Percentiles rank a stretch among this genome's conserved stretches.
Evolutionary conservation across 441 rosid species (phyloP).

Genomic region (Bruguiera hainesii): DNA sequence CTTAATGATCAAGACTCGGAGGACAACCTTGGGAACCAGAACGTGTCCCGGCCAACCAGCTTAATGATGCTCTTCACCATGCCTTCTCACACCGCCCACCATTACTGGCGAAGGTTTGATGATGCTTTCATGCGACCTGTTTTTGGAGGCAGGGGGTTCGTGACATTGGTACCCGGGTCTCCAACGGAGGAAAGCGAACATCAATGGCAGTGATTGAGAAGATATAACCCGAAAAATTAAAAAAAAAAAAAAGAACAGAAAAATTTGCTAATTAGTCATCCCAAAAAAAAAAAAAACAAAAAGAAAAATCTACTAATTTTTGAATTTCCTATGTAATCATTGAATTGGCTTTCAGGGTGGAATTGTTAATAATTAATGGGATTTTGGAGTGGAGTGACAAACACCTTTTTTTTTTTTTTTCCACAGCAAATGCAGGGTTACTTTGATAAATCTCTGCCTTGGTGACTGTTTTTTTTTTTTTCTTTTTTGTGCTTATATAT

Average conservation of each 20-base stretch:
- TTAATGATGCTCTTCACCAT: constrained; percentile 45
- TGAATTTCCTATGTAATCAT: constrained; percentile 19
- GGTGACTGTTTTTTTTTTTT: constrained; percentile 5
- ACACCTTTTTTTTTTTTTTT: constrained; percentile 17
- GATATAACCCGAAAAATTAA: background rate
- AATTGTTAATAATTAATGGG: constrained; percentile 16
- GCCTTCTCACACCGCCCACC: constrained; percentile 69
- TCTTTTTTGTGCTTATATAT: constrained; percentile 10
- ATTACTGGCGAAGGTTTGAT: constrained; percentile 74
- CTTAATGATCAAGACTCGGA: constrained; percentile 38
- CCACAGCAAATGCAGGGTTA: too few relatives aligned
- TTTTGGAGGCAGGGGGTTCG: constrained; percentile 81
- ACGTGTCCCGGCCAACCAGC: constrained; percentile 31
- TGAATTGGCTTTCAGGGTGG: constrained; percentile 38
- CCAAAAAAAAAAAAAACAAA: background rate
- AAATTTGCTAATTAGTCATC: constrained; percentile 20
- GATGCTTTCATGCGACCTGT: constrained; percentile 79
- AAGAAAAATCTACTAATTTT: constrained; percentile 19
- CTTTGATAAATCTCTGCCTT: constrained; percentile 16
- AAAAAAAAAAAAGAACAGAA: background rate
- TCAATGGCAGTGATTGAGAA: constrained; percentile 38
- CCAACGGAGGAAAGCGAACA: constrained; percentile 42
- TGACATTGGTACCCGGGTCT: constrained; percentile 54
- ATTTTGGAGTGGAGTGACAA: constrained; percentile 28
- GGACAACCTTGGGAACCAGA: constrained; percentile 28